A percentile compares a stretch with the other conserved stretches of the same genome.
Conservation (phyloP, 2,329 filamentous ascomycete species). For the Fusarium neocosmosporiellum region DNA sequence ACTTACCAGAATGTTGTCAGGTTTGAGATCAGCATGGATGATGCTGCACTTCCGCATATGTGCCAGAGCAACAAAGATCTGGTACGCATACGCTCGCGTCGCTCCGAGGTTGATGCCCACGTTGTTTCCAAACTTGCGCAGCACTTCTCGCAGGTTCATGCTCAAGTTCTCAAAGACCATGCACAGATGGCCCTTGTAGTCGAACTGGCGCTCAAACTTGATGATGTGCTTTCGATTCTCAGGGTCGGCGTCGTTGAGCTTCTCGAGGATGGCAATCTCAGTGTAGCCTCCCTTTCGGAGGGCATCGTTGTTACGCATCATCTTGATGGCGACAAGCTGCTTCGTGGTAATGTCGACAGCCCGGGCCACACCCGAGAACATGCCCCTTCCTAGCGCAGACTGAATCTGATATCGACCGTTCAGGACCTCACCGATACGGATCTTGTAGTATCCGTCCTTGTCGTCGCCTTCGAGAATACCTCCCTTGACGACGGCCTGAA, state of each 20-base stretch:
- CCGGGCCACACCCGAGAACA: slow-evolving; percentile 96
- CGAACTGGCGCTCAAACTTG: slow-evolving; percentile 86
- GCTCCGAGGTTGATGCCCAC: slow-evolving; percentile 91
- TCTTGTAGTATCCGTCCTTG: slow-evolving; percentile 94
- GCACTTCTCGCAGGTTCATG: slow-evolving; percentile 90
- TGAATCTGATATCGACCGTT: slow-evolving; percentile 91
- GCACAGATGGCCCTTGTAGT: slow-evolving; percentile 94
- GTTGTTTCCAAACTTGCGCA: slow-evolving; percentile 96
- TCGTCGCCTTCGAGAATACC: slow-evolving; percentile 94
- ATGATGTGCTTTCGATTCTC: slow-evolving; percentile 94
- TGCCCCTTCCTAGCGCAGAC: slow-evolving; percentile 88
- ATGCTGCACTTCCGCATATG: slow-evolving; percentile 93
- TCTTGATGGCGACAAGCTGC: slow-evolving; percentile 92
- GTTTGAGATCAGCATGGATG: slow-evolving; percentile 95
- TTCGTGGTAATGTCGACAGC: slow-evolving; percentile 82
- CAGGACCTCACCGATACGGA: slow-evolving; percentile 90
- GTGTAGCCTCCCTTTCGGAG: slow-evolving; percentile 92
- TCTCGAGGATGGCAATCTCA: slow-evolving; percentile 92
- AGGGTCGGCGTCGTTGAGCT: slow-evolving; percentile 85
- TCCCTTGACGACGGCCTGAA: slow-evolving; percentile 73
- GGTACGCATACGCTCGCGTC: slow-evolving; percentile 88
- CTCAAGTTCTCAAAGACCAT: slow-evolving; percentile 97
- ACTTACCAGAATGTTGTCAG: slow-evolving; percentile 90
- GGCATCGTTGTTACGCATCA: slow-evolving; percentile 95
- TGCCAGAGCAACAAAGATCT: slow-evolving; percentile 90